phyloP scores from a whole-genome alignment of 106 monocot species.

The Apostasia ramifera region DNA sequence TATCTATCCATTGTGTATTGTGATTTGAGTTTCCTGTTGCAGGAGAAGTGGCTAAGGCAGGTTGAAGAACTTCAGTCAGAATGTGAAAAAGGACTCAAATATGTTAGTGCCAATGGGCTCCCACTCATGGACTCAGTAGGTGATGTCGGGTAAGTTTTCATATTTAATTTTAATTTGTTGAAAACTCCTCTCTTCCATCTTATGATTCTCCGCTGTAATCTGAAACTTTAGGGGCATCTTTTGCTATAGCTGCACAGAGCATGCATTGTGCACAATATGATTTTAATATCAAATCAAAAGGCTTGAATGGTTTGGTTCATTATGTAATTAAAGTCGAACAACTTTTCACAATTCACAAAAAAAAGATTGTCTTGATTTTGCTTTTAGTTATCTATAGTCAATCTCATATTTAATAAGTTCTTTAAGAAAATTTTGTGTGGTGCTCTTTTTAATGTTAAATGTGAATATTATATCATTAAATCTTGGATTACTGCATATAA shows the following conservation, averaged over 20 bases:
- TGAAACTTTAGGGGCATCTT: neutral
- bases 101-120: constrained; percentile 22
- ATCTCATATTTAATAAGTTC: no score
- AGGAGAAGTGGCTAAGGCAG: constrained; percentile 77
- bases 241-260: neutral
- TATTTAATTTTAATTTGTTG: neutral
- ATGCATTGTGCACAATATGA: no score
- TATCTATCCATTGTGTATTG: neutral
- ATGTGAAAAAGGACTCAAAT: constrained; percentile 64
- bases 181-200: neutral
- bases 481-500: no score
- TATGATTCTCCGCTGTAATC: neutral
- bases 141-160: constrained; percentile 33
- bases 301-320: no score
- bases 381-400: no score
- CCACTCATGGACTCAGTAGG: constrained; percentile 14
- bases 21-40: neutral
- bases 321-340: no score
- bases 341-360: no score
- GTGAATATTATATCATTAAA: no score
- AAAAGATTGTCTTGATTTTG: no score
- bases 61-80: constrained; percentile 70
- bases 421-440: no score
- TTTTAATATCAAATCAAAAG: no score
- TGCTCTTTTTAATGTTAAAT: no score